Percentiles rank a stretch among this genome's conserved stretches.
Evolutionary conservation across 2,329 filamentous ascomycete species (phyloP).

Genomic region (Fusarium falciforme): DNA sequence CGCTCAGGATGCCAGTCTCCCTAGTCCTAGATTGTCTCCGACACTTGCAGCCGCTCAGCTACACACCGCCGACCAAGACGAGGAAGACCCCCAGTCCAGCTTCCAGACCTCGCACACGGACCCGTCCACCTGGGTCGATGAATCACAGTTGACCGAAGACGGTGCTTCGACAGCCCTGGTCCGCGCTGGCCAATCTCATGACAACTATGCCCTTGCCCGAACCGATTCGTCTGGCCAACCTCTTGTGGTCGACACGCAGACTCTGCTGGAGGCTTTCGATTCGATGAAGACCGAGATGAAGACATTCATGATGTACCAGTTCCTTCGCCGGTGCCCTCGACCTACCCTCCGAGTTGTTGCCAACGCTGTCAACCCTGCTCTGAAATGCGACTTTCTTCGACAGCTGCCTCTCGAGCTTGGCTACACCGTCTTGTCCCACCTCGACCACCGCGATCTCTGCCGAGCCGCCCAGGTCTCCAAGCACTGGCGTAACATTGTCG

Average conservation of each 20-base stretch:
- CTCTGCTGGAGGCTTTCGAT: conserved; percentile 90
- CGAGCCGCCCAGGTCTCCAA: conserved; percentile 93
- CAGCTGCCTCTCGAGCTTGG: conserved; percentile 88
- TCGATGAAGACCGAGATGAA: conserved; percentile 92
- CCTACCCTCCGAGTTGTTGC: conserved; percentile 91
- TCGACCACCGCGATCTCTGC: conserved; percentile 88
- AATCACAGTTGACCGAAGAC: conserved; percentile 54
- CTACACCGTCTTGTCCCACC: conserved; percentile 86
- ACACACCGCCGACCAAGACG: conserved; percentile 58
- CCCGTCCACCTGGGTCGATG: conserved; percentile 51
- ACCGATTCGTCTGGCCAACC: conserved; percentile 37
- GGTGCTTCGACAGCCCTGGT: conserved; percentile 45
- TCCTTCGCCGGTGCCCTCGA: conserved; percentile 87
- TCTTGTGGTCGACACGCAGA: conserved; percentile 81
- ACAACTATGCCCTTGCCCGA: conserved; percentile 43
- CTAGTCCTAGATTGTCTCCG: conserved; percentile 93
- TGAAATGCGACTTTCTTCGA: conserved; percentile 93
- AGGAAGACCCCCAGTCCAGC: conserved; percentile 51
- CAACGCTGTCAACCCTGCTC: conserved; percentile 88
- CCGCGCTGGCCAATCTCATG: conserved; percentile 35
- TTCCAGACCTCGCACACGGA: conserved; percentile 48
- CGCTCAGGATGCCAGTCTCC: conserved; percentile 89
- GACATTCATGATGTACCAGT: conserved; percentile 95
- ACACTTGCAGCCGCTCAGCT: conserved; percentile 79
- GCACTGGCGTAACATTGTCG: conserved; percentile 90